Evolutionary conservation across 164 flowering plant species (phyloP).

Genomic region (Warburgia ugandensis): DNA sequence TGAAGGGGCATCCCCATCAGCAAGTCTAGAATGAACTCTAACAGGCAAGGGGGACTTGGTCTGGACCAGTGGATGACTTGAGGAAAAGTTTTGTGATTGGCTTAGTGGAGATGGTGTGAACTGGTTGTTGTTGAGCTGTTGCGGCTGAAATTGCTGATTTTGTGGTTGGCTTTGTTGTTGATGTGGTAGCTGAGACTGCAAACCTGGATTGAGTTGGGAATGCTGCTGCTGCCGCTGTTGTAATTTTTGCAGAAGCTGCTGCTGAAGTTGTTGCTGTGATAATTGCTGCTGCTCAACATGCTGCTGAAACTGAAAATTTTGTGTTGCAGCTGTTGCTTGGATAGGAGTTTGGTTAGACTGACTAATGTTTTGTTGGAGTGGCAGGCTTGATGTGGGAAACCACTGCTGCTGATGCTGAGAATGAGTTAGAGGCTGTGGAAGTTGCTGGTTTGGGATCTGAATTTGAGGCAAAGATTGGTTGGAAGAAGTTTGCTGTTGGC

Average conservation of each 20-base stretch:
- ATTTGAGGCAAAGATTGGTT: slow-evolving; percentile 30
- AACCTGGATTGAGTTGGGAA: slow-evolving; percentile 2
- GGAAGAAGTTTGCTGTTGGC: slow-evolving; percentile 19
- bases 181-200: slow-evolving; percentile 8
- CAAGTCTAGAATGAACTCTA: slow-evolving; percentile 44
- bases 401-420: slow-evolving; percentile 70
- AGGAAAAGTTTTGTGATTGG: slow-evolving; percentile 39
- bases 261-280: slow-evolving; percentile 60
- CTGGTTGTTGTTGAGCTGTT: slow-evolving; percentile 28
- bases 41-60: slow-evolving; percentile 27
- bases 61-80: slow-evolving; percentile 40
- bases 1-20: slow-evolving; percentile 81
- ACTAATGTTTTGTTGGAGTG: slow-evolving; percentile 30
- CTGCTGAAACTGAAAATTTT: slow-evolving; percentile 60
- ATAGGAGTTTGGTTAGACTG: slow-evolving; percentile 27
- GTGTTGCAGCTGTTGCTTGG: slow-evolving; percentile 16
- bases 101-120: slow-evolving; percentile 27
- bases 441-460: slow-evolving; percentile 36
- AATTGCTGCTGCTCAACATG: slow-evolving; percentile 49
- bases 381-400: slow-evolving; percentile 30
- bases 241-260: slow-evolving; percentile 64
- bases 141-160: slow-evolving; percentile 28
- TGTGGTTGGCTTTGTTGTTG: slow-evolving; percentile 3
- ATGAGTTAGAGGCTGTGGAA: slow-evolving; percentile 36
- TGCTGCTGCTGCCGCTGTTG: slow-evolving; percentile 56